A percentile compares a stretch with the other conserved stretches of the same genome.
These are phyloP conservation scores for Sechiopsis laciniata DNA, from an alignment of 306 rosid genomes.

Conservation along the genomic window DNA sequence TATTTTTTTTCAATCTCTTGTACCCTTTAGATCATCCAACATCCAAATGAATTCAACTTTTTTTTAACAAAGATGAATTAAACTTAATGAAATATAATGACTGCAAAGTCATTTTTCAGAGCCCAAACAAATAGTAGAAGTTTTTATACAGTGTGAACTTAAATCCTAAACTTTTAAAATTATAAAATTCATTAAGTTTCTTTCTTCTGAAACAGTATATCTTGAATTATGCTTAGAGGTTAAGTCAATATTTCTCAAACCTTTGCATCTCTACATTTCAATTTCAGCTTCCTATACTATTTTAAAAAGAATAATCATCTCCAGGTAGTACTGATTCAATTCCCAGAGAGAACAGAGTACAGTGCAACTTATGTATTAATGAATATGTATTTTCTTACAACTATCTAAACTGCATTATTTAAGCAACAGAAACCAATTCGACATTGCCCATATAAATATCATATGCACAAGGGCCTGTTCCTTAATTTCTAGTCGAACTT, in stretches of 20 bases:
- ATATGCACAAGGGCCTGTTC: constrained; percentile 2
- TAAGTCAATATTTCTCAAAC: background rate
- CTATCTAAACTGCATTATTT: background rate
- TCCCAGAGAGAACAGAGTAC: background rate
- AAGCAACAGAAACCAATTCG: background rate
- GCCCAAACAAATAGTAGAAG: no score
- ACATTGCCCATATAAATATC: background rate
- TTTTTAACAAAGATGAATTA: no score
- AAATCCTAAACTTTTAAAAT: no score
- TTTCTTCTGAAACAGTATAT: no score
- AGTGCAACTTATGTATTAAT: background rate
- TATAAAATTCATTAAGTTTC: no score
- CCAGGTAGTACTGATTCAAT: background rate
- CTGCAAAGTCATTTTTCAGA: no score
- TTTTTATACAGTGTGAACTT: no score
- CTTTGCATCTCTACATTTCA: background rate
- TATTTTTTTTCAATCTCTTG: no score
- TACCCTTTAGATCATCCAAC: no score
- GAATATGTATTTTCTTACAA: background rate
- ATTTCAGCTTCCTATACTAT: background rate
- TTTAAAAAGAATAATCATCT: no score
- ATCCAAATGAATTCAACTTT: no score
- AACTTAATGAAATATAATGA: no score
- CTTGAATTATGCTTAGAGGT: background rate
- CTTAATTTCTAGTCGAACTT: background rate